Evolutionary conservation across 805 yeast genomes (phyloP), one percentile per base, ranked within the genome.

Genomic region (Yarrowia sp.): DNA sequence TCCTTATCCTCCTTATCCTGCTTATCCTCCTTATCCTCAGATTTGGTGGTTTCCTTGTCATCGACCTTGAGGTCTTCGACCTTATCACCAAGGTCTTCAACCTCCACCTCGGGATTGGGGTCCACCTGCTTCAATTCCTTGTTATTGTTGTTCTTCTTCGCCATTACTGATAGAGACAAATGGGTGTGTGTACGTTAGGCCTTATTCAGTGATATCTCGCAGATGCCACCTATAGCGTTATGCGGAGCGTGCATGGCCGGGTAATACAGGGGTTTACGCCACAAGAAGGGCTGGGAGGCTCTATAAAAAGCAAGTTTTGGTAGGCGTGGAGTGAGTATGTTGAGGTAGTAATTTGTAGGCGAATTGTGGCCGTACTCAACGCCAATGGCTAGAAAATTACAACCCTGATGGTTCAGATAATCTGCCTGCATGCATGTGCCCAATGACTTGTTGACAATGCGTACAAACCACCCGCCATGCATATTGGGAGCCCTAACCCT

Each of bases 21-120:
- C 44, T 51, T 43, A 22, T 36, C 10, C 11, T 36, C 61, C 32
- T 36, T n/a, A 18, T 41, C 51, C 33, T 14, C 14, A 14, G 22
- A 62, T 42, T 61, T 50, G 55, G 64, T 35, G 15, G 65, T 47
- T 41, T 67, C 62, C 51, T 42, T 38, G 32, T 65, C 65, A 35
- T 41, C 65, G 11, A 44, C 57, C 31, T 57, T 35, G 8, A 31
- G 47, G 33, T 50, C 41, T 15, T 35, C 43, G 7, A 43, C 39
- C 62, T 65, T 32, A 8, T 64, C 53, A 42, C 28, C 36, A 13
- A 42, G 57, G 32, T 58, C 51, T 33, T 58, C 51, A 13, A 36
- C 42, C 32, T 43, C 64, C 3, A 35, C 51, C 10, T 43, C 51
- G 8, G 64, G 64, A 5, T 32, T 58, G n/a, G 39, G 41, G 41